Conservation (phyloP, 805 yeast genomes). For the Wickerhamiella musiphila region DNA sequence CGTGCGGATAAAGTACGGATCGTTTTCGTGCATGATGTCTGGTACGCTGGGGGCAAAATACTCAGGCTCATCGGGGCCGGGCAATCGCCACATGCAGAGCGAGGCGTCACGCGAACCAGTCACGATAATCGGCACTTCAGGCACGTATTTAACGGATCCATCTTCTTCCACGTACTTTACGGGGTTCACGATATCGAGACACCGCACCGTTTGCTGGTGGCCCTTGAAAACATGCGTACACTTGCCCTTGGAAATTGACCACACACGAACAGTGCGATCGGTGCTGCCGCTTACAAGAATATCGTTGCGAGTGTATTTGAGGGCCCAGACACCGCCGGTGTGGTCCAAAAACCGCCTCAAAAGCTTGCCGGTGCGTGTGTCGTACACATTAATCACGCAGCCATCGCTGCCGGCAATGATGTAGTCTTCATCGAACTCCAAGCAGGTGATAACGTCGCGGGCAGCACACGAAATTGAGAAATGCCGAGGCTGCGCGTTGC, state of each 20-base stretch:
- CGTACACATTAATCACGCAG: slow-evolving; percentile 54
- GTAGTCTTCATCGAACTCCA: slow-evolving; percentile 80
- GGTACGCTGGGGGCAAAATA: slow-evolving; percentile 13
- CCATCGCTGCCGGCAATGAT: slow-evolving; percentile 91
- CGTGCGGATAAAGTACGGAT: slow-evolving; percentile 52
- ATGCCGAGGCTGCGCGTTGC: slow-evolving; percentile 56
- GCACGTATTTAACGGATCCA: slow-evolving; percentile 39
- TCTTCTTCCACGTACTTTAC: slow-evolving; percentile 32
- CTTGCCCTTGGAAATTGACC: slow-evolving; percentile 72
- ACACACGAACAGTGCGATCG: slow-evolving; percentile 81
- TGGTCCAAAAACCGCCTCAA: slow-evolving; percentile 60
- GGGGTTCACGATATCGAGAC: slow-evolving; percentile 68
- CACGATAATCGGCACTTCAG: slow-evolving; percentile 51
- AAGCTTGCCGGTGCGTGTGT: slow-evolving; percentile 53
- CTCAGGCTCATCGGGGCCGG: slow-evolving; percentile 25
- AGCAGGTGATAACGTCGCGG: slow-evolving; percentile 71
- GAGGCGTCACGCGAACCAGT: slow-evolving; percentile 83
- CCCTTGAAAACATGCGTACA: slow-evolving; percentile 88
- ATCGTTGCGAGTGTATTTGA: slow-evolving; percentile 55
- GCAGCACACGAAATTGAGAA: slow-evolving; percentile 27
- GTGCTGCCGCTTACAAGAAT: slow-evolving; percentile 88
- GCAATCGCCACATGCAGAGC: slow-evolving; percentile 70
- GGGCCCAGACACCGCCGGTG: slow-evolving; percentile 98
- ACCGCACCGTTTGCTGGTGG: slow-evolving; percentile 83
- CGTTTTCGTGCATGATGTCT: slow-evolving; percentile 24